Conservation (phyloP, 2,329 filamentous ascomycete species). For the Tolypocladium ophioglossoides region DNA sequence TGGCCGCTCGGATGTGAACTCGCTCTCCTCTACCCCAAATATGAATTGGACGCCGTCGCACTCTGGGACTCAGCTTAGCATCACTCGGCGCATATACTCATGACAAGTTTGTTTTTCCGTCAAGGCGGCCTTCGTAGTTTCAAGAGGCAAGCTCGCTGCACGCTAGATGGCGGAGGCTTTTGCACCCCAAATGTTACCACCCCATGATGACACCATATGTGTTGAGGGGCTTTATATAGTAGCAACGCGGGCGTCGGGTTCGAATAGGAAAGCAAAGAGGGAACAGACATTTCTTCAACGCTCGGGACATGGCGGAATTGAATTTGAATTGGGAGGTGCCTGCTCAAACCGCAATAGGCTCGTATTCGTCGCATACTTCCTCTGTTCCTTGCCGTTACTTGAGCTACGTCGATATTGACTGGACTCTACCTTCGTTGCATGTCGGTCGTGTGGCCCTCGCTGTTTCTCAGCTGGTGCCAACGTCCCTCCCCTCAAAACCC, state of each 20-base stretch:
- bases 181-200: neutral
- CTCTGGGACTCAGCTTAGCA: constrained; percentile 18
- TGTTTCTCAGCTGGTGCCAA: constrained; percentile 2
- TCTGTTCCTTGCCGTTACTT: neutral
- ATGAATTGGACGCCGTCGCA: constrained; percentile 4
- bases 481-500: constrained; percentile 52
- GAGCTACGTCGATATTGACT: neutral
- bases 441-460: neutral
- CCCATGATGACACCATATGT: constrained; percentile 1
- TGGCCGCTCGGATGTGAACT: neutral
- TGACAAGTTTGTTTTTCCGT: constrained; percentile 6
- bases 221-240: constrained; percentile 8
- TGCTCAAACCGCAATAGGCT: neutral
- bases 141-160: constrained; percentile 1
- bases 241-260: constrained; percentile 9
- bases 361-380: neutral
- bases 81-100: constrained; percentile 20
- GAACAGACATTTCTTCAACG: neutral
- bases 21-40: neutral
- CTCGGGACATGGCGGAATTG: constrained; percentile 10
- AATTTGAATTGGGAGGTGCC: constrained; percentile 4
- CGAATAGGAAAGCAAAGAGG: constrained; percentile 8
- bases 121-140: neutral
- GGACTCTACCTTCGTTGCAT: neutral
- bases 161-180: constrained; percentile 4